Percentiles rank a stretch among this genome's conserved stretches.
Evolutionary conservation across 148 eudicot genomes (phyloP).

Genomic region (Rhododendron kiyosumense): DNA sequence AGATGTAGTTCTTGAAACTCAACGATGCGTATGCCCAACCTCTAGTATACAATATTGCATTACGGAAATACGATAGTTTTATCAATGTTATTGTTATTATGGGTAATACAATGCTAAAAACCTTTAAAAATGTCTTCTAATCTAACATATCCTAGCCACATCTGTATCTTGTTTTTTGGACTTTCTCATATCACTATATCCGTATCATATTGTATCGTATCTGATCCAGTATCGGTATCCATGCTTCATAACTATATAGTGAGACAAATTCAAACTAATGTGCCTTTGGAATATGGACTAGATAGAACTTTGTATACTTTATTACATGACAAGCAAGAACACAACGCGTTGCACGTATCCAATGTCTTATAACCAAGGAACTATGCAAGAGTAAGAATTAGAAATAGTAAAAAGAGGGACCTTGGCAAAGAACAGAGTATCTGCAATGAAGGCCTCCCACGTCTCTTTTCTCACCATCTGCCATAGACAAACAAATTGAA

Average conservation of each 20-base stretch:
- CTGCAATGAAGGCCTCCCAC: constrained; percentile 76
- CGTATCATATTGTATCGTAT: background rate
- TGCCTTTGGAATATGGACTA: background rate
- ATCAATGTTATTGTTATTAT: too few relatives aligned
- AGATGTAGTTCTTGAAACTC: too few relatives aligned
- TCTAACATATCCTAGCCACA: background rate
- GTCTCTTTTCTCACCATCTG: constrained; percentile 84
- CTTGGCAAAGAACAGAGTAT: constrained; percentile 73
- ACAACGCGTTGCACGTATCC: background rate
- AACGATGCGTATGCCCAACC: too few relatives aligned
- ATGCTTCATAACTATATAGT: background rate
- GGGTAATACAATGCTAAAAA: background rate
- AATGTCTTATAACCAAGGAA: background rate
- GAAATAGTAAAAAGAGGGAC: constrained; percentile 26
- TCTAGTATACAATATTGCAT: too few relatives aligned
- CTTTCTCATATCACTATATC: too few relatives aligned
- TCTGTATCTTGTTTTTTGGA: background rate
- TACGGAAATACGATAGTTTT: too few relatives aligned
- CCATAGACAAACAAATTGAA: constrained; percentile 4
- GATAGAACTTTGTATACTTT: background rate
- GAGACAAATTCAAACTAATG: background rate
- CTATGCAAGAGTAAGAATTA: background rate
- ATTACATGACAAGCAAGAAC: background rate
- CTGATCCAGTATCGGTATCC: background rate
- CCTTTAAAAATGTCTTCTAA: background rate